These are phyloP conservation scores for Hemileia vastatrix DNA, from an alignment of 1,284 basidiomycete species.

Conservation along the genomic window DNA sequence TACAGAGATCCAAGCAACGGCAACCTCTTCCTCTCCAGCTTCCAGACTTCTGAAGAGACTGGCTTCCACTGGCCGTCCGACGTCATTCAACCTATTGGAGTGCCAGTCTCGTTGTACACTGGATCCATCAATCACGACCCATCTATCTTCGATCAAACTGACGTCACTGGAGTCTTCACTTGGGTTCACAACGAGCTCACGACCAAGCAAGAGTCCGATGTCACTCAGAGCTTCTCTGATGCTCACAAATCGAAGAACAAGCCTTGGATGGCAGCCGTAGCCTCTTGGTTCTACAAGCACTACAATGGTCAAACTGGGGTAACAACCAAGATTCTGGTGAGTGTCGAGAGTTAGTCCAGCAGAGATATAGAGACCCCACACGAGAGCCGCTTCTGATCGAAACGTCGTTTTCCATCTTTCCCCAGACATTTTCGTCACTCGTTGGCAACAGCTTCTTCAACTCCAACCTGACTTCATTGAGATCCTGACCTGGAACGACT, in stretches of 20 bases:
- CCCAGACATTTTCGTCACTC: constrained; percentile 3
- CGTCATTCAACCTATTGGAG: background rate
- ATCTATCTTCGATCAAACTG: background rate
- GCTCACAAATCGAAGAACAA: constrained; percentile 28
- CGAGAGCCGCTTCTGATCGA: constrained; percentile 44
- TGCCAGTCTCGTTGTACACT: constrained; percentile 43
- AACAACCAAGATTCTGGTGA: background rate
- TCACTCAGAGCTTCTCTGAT: constrained; percentile 37
- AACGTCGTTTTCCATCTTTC: background rate
- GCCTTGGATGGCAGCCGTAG: constrained; percentile 46
- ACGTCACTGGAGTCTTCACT: constrained; percentile 41
- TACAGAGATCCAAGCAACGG: constrained; percentile 38
- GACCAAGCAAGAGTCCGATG: constrained; percentile 28
- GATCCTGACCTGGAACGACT: constrained; percentile 48
- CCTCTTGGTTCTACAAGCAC: constrained; percentile 47
- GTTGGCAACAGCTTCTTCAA: constrained; percentile 45
- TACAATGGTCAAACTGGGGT: constrained; percentile 27
- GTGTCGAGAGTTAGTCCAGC: too few relatives aligned
- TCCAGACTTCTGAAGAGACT: constrained; percentile 29
- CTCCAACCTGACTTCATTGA: constrained; percentile 42
- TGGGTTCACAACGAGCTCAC: constrained; percentile 41
- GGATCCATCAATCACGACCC: constrained; percentile 21
- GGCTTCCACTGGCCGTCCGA: too few relatives aligned
- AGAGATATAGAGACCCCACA: constrained; percentile 46
- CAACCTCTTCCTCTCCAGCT: constrained; percentile 42